Percentiles rank a stretch among this genome's conserved stretches.
phyloP scores from a whole-genome alignment of 306 rosid genomes.

The Pyrus bretschneideri region DNA sequence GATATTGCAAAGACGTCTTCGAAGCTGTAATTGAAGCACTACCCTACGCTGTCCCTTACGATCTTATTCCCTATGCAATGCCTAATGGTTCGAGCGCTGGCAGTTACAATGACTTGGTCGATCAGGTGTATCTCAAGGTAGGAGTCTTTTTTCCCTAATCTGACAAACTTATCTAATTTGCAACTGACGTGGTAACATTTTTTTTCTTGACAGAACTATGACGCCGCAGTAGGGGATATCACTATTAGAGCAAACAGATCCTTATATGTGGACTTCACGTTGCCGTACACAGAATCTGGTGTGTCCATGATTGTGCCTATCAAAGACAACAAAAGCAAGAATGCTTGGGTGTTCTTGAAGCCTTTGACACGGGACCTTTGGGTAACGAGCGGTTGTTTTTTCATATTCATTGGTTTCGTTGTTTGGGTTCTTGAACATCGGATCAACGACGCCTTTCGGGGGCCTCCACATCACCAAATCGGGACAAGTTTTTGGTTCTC shows the following conservation, averaged over 20 bases:
- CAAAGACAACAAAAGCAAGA: neutral
- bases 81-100: neutral
- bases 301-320: conserved; percentile 20
- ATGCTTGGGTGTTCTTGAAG: conserved; percentile 30
- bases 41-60: conserved; percentile 5
- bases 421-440: conserved; percentile 36
- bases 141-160: neutral
- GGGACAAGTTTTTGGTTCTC: conserved; percentile 16
- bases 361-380: conserved; percentile 31
- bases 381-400: conserved; percentile 13
- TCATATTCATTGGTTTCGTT: conserved; percentile 24
- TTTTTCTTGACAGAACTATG: conserved; percentile 1
- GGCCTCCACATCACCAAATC: conserved; percentile 12
- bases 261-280: conserved; percentile 18
- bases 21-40: neutral
- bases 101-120: conserved; percentile 13
- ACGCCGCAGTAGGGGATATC: conserved; percentile 23
- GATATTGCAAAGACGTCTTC: conserved; percentile 20
- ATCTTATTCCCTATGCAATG: conserved; percentile 13
- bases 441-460: conserved; percentile 22
- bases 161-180: neutral
- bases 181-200: neutral
- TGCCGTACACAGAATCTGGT: conserved; percentile 21
- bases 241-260: conserved; percentile 19
- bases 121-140: conserved; percentile 16